Evolutionary conservation across 2,329 filamentous ascomycete genomes (phyloP).

Genomic region (Epichloe scottii): DNA sequence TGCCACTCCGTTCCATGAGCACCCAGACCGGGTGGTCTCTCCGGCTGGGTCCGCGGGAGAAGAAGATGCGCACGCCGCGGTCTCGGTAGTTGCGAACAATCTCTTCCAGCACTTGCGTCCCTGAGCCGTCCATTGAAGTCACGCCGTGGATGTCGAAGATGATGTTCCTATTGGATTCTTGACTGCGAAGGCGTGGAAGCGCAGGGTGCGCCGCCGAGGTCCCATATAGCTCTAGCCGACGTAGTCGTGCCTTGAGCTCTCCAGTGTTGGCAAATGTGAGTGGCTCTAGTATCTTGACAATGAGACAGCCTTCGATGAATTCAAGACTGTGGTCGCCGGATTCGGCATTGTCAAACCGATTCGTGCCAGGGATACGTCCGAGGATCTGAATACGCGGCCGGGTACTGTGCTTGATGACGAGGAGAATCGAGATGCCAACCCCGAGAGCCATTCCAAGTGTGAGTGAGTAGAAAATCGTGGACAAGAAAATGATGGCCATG

Average conservation of each 20-base stretch:
- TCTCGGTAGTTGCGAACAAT: slow-evolving; percentile 75
- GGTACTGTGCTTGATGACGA: slow-evolving; percentile 82
- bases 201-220: slow-evolving; percentile 75
- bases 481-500: slow-evolving; percentile 80
- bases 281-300: slow-evolving; percentile 95
- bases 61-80: slow-evolving; percentile 65
- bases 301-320: slow-evolving; percentile 82
- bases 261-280: slow-evolving; percentile 96
- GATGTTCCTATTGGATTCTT: slow-evolving; percentile 80
- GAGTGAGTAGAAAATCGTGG: slow-evolving; percentile 91
- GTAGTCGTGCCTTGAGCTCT: slow-evolving; percentile 71
- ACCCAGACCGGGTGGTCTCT: slow-evolving; percentile 48
- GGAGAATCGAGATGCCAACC: slow-evolving; percentile 78
- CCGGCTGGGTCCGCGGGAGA: slow-evolving; percentile 42
- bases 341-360: slow-evolving; percentile 77
- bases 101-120: slow-evolving; percentile 80
- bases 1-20: slow-evolving; percentile 67
- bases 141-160: slow-evolving; percentile 99
- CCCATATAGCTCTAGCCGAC: slow-evolving; percentile 82
- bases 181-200: slow-evolving; percentile 61
- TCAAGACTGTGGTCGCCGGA: slow-evolving; percentile 62
- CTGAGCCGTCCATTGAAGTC: slow-evolving; percentile 83
- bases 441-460: slow-evolving; percentile 89
- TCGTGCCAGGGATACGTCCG: slow-evolving; percentile 73
- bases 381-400: slow-evolving; percentile 92